phyloP scores from a whole-genome alignment of 306 rosid species.

The Trichosanthes truncata region DNA sequence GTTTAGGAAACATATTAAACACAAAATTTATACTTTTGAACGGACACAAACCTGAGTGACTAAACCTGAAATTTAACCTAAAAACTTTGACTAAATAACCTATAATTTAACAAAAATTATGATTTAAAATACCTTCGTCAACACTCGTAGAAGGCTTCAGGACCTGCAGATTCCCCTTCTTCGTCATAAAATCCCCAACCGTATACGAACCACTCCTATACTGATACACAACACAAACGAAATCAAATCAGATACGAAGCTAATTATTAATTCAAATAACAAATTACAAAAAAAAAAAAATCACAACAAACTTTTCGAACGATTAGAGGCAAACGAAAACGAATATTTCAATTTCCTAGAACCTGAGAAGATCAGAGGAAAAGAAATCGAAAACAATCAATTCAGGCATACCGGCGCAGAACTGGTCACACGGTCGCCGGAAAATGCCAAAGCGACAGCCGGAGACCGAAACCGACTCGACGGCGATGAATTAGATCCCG shows the following conservation, averaged over 20 bases:
- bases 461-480: background rate
- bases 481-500: background rate
- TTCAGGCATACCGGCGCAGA: background rate
- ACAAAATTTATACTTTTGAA: no score
- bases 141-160: conserved; percentile 75
- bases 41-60: no score
- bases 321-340: no score
- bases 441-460: background rate
- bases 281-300: background rate
- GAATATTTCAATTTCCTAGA: background rate
- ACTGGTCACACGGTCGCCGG: background rate
- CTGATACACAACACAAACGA: background rate
- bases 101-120: background rate
- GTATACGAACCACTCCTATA: conserved; percentile 1
- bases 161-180: conserved; percentile 48
- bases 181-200: conserved; percentile 29
- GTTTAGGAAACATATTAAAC: no score
- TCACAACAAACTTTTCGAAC: background rate
- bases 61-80: no score
- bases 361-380: no score
- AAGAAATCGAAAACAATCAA: background rate
- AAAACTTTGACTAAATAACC: no score
- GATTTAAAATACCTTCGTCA: conserved; percentile 47
- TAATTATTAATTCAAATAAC: background rate
- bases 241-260: background rate